Conservation (phyloP, 495 filamentous ascomycete genomes). For the Penicillium ochrochloron region DNA sequence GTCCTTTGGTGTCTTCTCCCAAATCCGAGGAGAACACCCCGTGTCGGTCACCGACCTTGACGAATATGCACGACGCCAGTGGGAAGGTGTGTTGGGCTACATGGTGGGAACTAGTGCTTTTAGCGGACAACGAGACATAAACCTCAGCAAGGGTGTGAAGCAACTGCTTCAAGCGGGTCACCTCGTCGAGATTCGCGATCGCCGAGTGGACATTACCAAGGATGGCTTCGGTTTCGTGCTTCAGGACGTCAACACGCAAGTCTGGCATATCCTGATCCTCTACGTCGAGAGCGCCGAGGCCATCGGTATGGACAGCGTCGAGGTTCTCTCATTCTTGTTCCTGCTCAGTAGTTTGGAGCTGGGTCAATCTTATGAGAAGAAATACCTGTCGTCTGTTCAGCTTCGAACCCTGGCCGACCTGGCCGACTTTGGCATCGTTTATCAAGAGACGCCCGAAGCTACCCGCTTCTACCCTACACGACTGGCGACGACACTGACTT, state of each 20-base stretch:
- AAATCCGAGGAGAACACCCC: conserved; percentile 56
- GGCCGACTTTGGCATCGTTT: conserved; percentile 89
- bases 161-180: conserved; percentile 75
- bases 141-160: conserved; percentile 80
- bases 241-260: conserved; percentile 93
- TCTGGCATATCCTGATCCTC: conserved; percentile 92
- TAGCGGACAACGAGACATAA: conserved; percentile 50
- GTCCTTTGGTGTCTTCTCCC: conserved; percentile 86
- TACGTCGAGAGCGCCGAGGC: conserved; percentile 86
- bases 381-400: conserved; percentile 76
- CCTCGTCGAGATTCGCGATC: conserved; percentile 71
- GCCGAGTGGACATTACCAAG: conserved; percentile 76
- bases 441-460: conserved; percentile 60
- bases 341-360: conserved; percentile 93
- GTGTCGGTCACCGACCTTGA: conserved; percentile 77
- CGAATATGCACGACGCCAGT: conserved; percentile 81
- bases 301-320: conserved; percentile 82
- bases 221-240: conserved; percentile 92
- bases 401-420: conserved; percentile 84
- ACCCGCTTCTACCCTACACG: conserved; percentile 91
- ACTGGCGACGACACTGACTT: conserved; percentile 92
- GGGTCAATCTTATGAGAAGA: conserved; percentile 83
- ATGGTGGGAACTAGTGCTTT: conserved; percentile 77
- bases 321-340: conserved; percentile 94
- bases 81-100: conserved; percentile 94